Conservation (phyloP, 805 yeast genomes). For the Barnettozyma siamensis region DNA sequence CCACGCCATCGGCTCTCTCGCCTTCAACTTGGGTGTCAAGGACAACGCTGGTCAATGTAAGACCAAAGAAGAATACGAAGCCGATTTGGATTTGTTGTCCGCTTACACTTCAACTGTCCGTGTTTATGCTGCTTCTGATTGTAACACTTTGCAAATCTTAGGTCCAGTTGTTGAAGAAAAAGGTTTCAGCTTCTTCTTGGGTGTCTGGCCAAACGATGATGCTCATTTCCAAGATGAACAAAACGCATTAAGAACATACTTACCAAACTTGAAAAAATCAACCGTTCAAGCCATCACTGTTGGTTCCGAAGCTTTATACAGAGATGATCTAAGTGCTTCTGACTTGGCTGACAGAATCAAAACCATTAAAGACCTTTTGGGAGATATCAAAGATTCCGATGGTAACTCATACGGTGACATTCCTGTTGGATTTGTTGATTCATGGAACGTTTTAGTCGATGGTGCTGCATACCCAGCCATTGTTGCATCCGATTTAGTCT, state of each 20-base stretch:
- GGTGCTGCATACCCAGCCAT: conserved; percentile 67
- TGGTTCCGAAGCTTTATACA: conserved; percentile 94
- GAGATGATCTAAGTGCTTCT: conserved; percentile 74
- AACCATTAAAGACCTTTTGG: conserved; percentile 54
- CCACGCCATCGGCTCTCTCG: conserved; percentile 63
- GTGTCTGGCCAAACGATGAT: conserved; percentile 93
- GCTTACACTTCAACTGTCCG: conserved; percentile 62
- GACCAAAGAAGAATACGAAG: conserved; percentile 58
- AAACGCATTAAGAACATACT: conserved; percentile 58
- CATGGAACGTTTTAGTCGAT: conserved; percentile 90
- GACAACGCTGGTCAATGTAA: conserved; percentile 74
- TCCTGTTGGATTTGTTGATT: conserved; percentile 91
- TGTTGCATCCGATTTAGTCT: conserved; percentile 75
- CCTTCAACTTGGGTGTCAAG: conserved; percentile 83
- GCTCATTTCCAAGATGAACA: conserved; percentile 72
- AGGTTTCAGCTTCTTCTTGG: conserved; percentile 72
- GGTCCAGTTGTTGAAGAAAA: conserved; percentile 83
- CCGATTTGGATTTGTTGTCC: conserved; percentile 58
- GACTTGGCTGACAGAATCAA: conserved; percentile 65
- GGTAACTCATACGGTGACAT: conserved; percentile 69
- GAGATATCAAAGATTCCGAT: conserved; percentile 64
- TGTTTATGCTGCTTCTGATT: conserved; percentile 90
- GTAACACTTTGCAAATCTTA: conserved; percentile 77
- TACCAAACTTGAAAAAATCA: conserved; percentile 65
- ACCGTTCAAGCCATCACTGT: conserved; percentile 76